Conservation (phyloP, 768 basidiomycete genomes). For the Russula lepida region DNA sequence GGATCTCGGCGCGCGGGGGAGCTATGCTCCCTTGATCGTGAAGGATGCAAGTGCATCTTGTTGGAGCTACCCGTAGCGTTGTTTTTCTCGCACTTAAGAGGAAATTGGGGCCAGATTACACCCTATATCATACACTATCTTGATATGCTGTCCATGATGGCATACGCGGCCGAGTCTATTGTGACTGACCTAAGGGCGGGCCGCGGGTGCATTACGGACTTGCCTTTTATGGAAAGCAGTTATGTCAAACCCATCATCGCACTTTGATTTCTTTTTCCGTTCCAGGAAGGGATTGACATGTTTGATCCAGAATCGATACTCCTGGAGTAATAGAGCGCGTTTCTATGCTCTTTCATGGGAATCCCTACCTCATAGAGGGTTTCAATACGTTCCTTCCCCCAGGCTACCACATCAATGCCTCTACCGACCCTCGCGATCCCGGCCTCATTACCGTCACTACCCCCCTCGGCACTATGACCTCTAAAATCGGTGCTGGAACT, state of each 20-base stretch:
- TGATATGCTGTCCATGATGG: neutral
- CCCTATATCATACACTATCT: neutral
- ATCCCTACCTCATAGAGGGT: slow-evolving; percentile 85
- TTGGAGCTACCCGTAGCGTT: neutral
- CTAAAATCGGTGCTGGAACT: slow-evolving; percentile 42
- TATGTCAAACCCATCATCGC: neutral
- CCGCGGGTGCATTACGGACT: neutral
- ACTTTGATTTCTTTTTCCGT: slow-evolving; percentile 20
- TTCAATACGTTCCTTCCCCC: slow-evolving; percentile 97
- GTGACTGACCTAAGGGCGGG: neutral
- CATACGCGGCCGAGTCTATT: neutral
- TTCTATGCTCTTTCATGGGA: slow-evolving; percentile 85
- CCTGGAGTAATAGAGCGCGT: slow-evolving; percentile 96
- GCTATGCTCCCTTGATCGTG: neutral
- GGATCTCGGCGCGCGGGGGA: neutral
- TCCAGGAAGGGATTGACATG: slow-evolving; percentile 16
- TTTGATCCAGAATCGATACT: slow-evolving; percentile 73
- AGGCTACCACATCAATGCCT: slow-evolving; percentile 89
- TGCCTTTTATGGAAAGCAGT: slow-evolving; percentile 4
- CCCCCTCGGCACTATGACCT: slow-evolving; percentile 62
- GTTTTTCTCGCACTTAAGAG: neutral
- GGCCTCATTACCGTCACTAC: slow-evolving; percentile 78
- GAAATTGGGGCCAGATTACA: neutral
- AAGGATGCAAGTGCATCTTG: neutral
- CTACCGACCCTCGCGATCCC: slow-evolving; percentile 58